Base-by-base conservation (phyloP, 176 grass and related monocot genomes). In the Bothriochloa decipiens region DNA sequence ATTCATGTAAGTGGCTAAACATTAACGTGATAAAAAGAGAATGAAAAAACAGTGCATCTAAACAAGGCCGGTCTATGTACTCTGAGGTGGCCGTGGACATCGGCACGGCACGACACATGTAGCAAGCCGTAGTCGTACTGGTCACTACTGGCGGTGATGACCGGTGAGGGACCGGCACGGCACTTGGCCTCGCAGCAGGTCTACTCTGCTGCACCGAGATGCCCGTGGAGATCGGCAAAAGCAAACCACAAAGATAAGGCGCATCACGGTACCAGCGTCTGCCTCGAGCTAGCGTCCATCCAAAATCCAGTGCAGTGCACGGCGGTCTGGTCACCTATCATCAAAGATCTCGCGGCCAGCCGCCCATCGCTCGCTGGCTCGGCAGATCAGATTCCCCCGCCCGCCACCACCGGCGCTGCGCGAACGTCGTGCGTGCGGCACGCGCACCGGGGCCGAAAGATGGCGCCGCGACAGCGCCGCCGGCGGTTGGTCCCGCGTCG, bases 401-500 rank as follows among this genome's bases (percentile, higher is more conserved):
- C 29, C 29, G 2, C 53, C 20, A 20, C 53, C 0, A 57, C 53
- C 53, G 20, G 20, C 53, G 52, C 52, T n/a, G 70, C 40, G 6
- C 39, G 69, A 3, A 45, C 40, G 69, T n/a, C 69, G 37, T 46
- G 40, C 40, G 9, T 46, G 40, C 40, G 9, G n/a, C n/a, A 20
- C 8, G 3, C 40, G 37, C 36, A 18, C 26, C 70, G 46, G 10
- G 15, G 70, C 76, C 10, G 60, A 53, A 50, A 74, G 43, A 2
- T 25, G 4, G 42, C 1, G 40, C 76, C n/a, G 27, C 65, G 66
- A 47, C 77, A 62, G 50, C 33, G 4, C 3, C 33, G 74, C 84
- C 75, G 52, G 53, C 53, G 36, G 4, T 50, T 23, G 70, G 70
- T 64, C 40, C 81, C 81, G 7, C 69, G 69, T 45, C 69, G 60